Evolutionary conservation across 768 basidiomycete genomes (phyloP), one percentile per base, ranked within the genome.

Genomic region (Trametes gibbosa): DNA sequence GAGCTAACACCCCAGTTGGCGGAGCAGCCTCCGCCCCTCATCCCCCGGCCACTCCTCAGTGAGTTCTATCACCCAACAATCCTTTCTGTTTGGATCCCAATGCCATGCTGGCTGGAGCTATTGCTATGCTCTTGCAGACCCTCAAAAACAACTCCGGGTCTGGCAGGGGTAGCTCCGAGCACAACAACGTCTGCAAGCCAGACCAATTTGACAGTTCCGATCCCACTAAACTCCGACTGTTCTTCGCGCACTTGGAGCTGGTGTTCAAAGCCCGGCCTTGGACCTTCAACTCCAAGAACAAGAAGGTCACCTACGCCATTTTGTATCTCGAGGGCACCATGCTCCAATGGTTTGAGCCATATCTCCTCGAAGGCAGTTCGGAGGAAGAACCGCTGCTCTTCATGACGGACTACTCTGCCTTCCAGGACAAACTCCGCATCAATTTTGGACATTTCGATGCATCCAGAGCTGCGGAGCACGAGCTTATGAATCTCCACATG

Each of bases 151-250:
- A 34, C 40, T 23, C 8, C 6, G 5, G 17, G 7, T 27, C 50
- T 13, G 24, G 13, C 8, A 19, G 21, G 7, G n/a, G n/a, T n/a
- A 24, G 37, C 6, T 35, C 34, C 34, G 32, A 55, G 40, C 32
- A 45, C 7, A 2, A 55, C 57, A 63, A 63, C 16, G 57, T 59
- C 57, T 21, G 51, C 0, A 51, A 63, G n/a, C 62, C 43, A 16
- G 56, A 63, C 34, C 55, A 40, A 12, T 63, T 63, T 41, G 52
- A 63, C 39, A 50, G 57, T 12, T 59, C 62, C 9, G 46, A 59
- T 21, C 50, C 62, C 6, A 42, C 43, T 27, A 63, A 63, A 50
- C 62, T 53, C 57, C 39, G 52, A 12, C 21, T 25, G 1, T 63
- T 63, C 37, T 41, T 63, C 16, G 51, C 45, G 8, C 53, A 55